Percentiles rank a stretch among this genome's conserved stretches.
phyloP scores from a whole-genome alignment of 352 stramenopile genomes.

The Pythium oligandrum region DNA sequence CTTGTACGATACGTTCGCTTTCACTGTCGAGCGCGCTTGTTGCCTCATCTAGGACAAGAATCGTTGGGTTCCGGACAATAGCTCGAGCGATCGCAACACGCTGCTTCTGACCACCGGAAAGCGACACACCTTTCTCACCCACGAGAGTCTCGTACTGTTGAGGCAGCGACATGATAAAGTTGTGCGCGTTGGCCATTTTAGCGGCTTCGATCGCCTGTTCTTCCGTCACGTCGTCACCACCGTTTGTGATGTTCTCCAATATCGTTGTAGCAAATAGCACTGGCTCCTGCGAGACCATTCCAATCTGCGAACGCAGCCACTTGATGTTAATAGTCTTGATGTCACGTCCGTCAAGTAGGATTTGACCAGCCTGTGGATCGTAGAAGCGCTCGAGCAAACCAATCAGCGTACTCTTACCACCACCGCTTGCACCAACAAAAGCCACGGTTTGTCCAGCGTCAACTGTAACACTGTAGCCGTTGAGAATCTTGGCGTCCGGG shows the following conservation, averaged over 20 bases:
- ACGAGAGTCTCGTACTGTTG: conserved; percentile 3
- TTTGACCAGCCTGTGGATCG: conserved; percentile 44
- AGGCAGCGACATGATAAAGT: conserved; percentile 23
- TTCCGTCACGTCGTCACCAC: conserved; percentile 14
- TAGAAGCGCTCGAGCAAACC: conserved; percentile 85
- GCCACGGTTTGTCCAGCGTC: conserved; percentile 29
- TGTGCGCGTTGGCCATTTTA: conserved; percentile 1
- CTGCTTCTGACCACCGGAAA: conserved; percentile 5
- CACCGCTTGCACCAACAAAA: conserved; percentile 11
- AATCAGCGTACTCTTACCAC: conserved; percentile 10
- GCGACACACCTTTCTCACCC: conserved; percentile 16
- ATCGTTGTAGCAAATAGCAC: conserved; percentile 75
- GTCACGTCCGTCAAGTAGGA: conserved; percentile 66
- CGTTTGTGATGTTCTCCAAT: conserved; percentile 75
- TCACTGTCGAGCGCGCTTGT: conserved; percentile 41
- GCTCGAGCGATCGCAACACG: conserved; percentile 8
- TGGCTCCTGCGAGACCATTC: conserved; percentile 64
- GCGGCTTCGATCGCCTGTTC: conserved; percentile 52
- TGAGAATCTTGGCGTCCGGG: conserved; percentile 44
- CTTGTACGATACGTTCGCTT: conserved; percentile 50
- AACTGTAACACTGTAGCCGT: conserved; percentile 56
- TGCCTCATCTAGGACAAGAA: conserved; percentile 48
- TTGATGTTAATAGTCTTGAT: conserved; percentile 59
- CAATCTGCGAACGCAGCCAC: conserved; percentile 17
- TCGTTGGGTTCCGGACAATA: conserved; percentile 37